These are phyloP conservation scores for Abortiporus biennis DNA, from an alignment of 1,284 basidiomycete genomes.

Conservation along the genomic window DNA sequence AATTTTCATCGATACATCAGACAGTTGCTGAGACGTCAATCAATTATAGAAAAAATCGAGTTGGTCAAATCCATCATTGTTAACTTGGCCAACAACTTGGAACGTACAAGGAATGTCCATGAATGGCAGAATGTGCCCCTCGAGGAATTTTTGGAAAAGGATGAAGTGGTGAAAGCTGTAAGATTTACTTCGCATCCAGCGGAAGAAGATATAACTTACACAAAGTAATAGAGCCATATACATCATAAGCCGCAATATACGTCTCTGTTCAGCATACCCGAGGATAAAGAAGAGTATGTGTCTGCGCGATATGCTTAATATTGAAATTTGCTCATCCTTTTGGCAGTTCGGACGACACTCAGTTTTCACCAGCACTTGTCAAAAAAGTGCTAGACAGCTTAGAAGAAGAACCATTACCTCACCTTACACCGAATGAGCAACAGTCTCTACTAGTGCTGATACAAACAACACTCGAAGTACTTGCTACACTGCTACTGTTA, in stretches of 20 bases:
- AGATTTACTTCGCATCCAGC: constrained; percentile 5
- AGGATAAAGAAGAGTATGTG: constrained; percentile 35
- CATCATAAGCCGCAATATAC: constrained; percentile 33
- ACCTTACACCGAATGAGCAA: constrained; percentile 73
- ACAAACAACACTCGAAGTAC: constrained; percentile 81
- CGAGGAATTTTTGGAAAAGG: constrained; percentile 45
- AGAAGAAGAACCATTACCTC: constrained; percentile 57
- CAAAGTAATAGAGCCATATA: constrained; percentile 12
- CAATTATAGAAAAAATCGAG: constrained; percentile 71
- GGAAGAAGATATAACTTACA: too few species aligned
- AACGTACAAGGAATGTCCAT: constrained; percentile 25
- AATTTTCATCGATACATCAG: background rate
- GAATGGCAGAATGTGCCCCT: constrained; percentile 44
- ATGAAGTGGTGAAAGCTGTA: constrained; percentile 22
- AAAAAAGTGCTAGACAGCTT: constrained; percentile 58
- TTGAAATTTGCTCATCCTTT: constrained; percentile 1
- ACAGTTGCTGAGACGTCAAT: background rate
- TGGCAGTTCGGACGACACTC: constrained; percentile 40
- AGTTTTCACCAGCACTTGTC: constrained; percentile 60
- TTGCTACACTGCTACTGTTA: constrained; percentile 8
- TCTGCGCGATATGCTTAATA: background rate
- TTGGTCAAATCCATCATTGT: constrained; percentile 78
- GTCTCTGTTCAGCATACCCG: constrained; percentile 37
- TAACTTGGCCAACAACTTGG: constrained; percentile 46
- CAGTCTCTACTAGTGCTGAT: constrained; percentile 76